These are phyloP conservation scores for Nakaseomyces uthaithaninus DNA, from an alignment of 1,139 yeast genomes.

Conservation along the genomic window DNA sequence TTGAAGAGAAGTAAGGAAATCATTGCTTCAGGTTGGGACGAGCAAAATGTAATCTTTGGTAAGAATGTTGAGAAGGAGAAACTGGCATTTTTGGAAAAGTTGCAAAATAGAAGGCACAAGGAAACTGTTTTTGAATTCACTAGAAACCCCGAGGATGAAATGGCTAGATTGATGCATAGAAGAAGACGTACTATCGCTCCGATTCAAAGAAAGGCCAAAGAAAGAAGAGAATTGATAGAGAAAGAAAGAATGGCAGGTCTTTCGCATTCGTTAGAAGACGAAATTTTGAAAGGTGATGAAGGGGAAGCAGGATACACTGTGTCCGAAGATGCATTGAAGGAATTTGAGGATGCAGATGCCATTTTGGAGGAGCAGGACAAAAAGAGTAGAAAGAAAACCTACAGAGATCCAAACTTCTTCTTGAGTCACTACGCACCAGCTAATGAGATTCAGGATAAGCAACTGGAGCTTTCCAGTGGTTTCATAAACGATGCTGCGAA, in stretches of 20 bases:
- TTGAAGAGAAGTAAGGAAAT: constrained; percentile 79
- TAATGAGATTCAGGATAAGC: constrained; percentile 75
- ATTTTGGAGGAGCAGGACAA: constrained; percentile 33
- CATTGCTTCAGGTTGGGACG: constrained; percentile 80
- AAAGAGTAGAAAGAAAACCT: constrained; percentile 37
- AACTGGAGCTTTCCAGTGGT: constrained; percentile 49
- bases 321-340: constrained; percentile 45
- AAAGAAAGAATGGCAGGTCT: constrained; percentile 73
- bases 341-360: constrained; percentile 59
- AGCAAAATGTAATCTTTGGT: constrained; percentile 71
- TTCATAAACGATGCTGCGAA: constrained; percentile 77
- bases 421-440: constrained; percentile 88
- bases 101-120: constrained; percentile 58
- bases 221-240: constrained; percentile 58
- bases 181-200: constrained; percentile 86
- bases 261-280: constrained; percentile 65
- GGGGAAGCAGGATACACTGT: constrained; percentile 53
- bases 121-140: constrained; percentile 93
- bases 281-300: constrained; percentile 46
- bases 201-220: constrained; percentile 68
- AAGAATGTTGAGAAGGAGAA: constrained; percentile 66
- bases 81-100: constrained; percentile 58
- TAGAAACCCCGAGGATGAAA: constrained; percentile 56
- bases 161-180: constrained; percentile 76
- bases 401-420: constrained; percentile 74